Base-by-base conservation (phyloP, 257 asterid species). In the Capsicum chinense region DNA sequence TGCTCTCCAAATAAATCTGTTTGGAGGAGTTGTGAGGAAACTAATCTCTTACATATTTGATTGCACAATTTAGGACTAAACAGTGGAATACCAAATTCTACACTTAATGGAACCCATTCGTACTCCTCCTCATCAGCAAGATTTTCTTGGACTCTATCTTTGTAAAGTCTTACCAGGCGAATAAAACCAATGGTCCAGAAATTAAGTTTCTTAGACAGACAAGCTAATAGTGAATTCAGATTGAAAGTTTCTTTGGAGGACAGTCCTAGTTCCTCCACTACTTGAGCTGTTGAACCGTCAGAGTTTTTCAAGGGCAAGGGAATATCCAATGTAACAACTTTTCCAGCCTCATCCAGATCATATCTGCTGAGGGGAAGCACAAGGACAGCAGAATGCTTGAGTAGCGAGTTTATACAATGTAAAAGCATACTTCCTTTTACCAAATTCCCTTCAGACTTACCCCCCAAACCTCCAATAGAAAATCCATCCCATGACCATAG, bases 401-500 rank as follows among this genome's bases (percentile, higher is more conserved):
- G 95, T 88, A 97, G 97, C 54, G 98, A 93, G 90, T 97, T 97
- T 89, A 97, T 90, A 88, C 98, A 97, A 83, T 97, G 99, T 85
- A 97, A 88, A 79, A 97, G 99, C 63, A 94, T 83, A 87, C 92
- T 92, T 87, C 99, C 99, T 89, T 94, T 95, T 57, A 97, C 97
- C 84, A 97, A 88, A 87, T 90, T 93, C 56, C 99, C 98, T 86
- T 97, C 98, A 69, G 92, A 84, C 82, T 91, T 97, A 47, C 98
- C 99, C 48, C 99, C 99, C 88, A 97, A 88, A 63, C 99, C 98
- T 84, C 98, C 99, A 76, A 95, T 79, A 2, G 92, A 83, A 80
- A 97, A 94, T 83, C 98, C 98, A 91, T 97, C 99, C 99, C 99
- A 97, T 79, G 99, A 95, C 99, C 99, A 95, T 84, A 97, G 73